A percentile compares a stretch with the other conserved stretches of the same genome.
Conservation (phyloP, 2,329 filamentous ascomycete species). For the Didymella glomerata region DNA sequence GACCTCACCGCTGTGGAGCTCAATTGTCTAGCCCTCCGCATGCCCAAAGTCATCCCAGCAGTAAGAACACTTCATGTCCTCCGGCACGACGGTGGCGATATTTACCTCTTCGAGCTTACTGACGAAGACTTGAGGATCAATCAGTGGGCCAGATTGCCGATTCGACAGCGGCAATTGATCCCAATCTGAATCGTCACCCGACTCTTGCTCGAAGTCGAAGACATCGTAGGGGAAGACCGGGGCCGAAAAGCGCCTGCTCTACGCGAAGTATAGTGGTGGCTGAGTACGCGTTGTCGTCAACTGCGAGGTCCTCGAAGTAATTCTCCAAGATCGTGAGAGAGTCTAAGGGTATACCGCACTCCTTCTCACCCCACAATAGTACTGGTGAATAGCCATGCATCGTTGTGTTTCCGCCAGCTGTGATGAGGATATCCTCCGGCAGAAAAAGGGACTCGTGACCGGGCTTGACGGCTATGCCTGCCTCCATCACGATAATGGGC, state of each 20-base stretch:
- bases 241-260: too few species aligned
- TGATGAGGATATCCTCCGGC: not conserved
- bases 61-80: not conserved
- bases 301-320: not conserved
- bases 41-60: not conserved
- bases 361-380: not conserved
- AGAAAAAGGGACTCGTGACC: not conserved
- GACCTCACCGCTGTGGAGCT: not conserved
- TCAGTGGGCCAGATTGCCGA: not conserved
- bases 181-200: too few species aligned
- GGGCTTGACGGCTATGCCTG: not conserved
- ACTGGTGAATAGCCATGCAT: not conserved
- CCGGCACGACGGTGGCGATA: not conserved
- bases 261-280: too few species aligned
- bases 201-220: too few species aligned
- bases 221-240: too few species aligned
- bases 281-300: too few species aligned
- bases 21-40: not conserved
- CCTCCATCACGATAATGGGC: not conserved
- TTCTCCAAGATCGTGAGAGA: not conserved
- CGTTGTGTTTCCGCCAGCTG: not conserved
- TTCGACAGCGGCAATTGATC: not conserved
- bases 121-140: not conserved
- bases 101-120: not conserved
- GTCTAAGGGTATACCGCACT: constrained; percentile 3